Conservation (phyloP, 208 protist species). For the Trichomonas gallinae region DNA sequence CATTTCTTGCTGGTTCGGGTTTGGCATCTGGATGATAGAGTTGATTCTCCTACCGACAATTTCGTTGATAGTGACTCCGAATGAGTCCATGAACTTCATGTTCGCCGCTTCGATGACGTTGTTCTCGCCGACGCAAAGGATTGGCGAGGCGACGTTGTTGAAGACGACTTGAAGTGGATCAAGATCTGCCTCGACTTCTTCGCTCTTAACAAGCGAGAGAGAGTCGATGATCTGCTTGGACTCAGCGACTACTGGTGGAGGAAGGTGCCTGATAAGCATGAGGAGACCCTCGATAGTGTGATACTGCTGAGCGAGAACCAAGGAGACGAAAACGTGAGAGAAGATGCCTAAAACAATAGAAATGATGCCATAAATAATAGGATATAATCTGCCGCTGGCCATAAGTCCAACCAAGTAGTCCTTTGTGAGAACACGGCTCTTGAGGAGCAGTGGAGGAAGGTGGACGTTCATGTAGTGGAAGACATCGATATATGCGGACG, state of each 20-base stretch:
- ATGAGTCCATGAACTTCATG: neutral
- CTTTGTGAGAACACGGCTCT: neutral
- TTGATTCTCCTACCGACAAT: neutral
- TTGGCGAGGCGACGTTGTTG: neutral
- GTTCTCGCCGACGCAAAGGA: neutral
- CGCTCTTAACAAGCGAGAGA: neutral
- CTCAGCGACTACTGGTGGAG: neutral
- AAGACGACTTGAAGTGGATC: neutral
- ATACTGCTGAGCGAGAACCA: neutral
- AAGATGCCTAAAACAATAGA: neutral
- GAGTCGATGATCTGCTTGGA: neutral
- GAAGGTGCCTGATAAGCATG: neutral
- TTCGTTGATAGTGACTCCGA: neutral
- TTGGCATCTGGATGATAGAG: neutral
- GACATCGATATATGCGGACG: neutral
- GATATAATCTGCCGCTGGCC: neutral
- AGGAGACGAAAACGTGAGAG: neutral
- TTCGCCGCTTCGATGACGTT: neutral
- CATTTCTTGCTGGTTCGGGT: neutral
- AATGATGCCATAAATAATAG: neutral
- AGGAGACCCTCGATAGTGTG: neutral
- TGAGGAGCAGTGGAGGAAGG: neutral
- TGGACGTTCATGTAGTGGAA: neutral
- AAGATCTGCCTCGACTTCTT: neutral
- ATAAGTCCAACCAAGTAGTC: neutral